Evolutionary conservation across 805 yeast genomes (phyloP).

Genomic region (Lachancea nothofagi): DNA sequence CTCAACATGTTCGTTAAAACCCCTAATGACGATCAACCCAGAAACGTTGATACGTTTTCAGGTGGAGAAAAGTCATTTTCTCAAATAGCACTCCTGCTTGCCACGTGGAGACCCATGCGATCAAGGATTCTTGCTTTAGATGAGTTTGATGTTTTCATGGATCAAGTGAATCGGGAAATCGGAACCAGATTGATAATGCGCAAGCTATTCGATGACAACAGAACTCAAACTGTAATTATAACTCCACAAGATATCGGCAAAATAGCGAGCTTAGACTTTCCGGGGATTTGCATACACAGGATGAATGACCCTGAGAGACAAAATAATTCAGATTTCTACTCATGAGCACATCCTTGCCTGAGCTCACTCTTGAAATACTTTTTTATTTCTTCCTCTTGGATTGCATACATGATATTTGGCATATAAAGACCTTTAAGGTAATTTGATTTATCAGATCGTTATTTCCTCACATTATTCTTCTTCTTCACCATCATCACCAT

Average conservation of each 20-base stretch:
- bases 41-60: conserved; percentile 77
- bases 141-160: conserved; percentile 98
- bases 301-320: conserved; percentile 42
- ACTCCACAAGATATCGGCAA: conserved; percentile 86
- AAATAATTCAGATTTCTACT: conserved; percentile 22
- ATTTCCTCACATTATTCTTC: background rate
- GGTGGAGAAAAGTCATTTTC: conserved; percentile 97
- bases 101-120: conserved; percentile 92
- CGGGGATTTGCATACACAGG: conserved; percentile 57
- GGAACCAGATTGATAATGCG: conserved; percentile 70
- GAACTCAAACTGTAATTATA: conserved; percentile 80
- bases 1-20: conserved; percentile 59
- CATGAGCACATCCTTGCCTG: too few species aligned
- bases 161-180: conserved; percentile 76
- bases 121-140: conserved; percentile 85
- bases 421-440: too few species aligned
- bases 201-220: conserved; percentile 49
- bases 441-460: background rate
- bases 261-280: conserved; percentile 55
- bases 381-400: too few species aligned
- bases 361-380: too few species aligned
- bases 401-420: too few species aligned
- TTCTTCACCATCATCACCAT: conserved; percentile 37
- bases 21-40: conserved; percentile 47
- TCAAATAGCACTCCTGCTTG: conserved; percentile 78